phyloP scores from a whole-genome alignment of 1,284 basidiomycete species.

The Leccinum huronense region DNA sequence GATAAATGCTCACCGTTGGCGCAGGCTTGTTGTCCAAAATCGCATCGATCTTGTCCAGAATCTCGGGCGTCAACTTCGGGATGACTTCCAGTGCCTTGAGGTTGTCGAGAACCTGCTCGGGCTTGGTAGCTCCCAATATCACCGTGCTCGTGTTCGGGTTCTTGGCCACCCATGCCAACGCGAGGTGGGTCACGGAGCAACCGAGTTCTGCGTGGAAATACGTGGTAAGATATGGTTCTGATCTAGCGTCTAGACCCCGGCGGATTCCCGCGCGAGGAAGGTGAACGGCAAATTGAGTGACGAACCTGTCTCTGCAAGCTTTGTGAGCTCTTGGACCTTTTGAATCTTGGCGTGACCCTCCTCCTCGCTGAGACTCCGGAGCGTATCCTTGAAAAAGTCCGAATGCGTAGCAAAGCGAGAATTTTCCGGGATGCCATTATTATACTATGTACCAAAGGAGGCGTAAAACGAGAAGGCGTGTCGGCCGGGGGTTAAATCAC shows the following conservation, averaged over 20 bases:
- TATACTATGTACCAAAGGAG: constrained; percentile 30
- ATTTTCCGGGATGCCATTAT: constrained; percentile 47
- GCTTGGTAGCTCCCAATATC: constrained; percentile 63
- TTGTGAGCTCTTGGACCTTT: constrained; percentile 51
- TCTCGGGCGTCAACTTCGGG: constrained; percentile 56
- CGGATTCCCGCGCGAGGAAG: not conserved
- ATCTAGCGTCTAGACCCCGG: not conserved
- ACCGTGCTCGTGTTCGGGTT: constrained; percentile 70
- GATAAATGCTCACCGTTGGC: constrained; percentile 29
- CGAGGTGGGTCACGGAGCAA: constrained; percentile 60
- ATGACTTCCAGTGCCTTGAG: constrained; percentile 62
- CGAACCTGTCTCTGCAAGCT: constrained; percentile 45
- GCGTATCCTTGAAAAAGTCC: constrained; percentile 44
- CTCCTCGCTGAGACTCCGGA: constrained; percentile 37
- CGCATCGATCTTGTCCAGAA: constrained; percentile 54
- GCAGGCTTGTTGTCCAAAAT: constrained; percentile 49
- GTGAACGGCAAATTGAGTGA: not conserved
- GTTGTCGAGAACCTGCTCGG: constrained; percentile 58
- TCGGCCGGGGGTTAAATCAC: not conserved
- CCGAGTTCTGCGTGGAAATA: constrained; percentile 43
- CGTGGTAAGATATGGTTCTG: constrained; percentile 4
- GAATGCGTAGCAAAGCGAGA: constrained; percentile 57
- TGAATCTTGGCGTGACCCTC: constrained; percentile 50
- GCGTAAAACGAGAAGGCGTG: not conserved
- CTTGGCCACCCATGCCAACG: constrained; percentile 74